phyloP scores from a whole-genome alignment of 83 land plant species.

The Isoetes engelmannii region DNA sequence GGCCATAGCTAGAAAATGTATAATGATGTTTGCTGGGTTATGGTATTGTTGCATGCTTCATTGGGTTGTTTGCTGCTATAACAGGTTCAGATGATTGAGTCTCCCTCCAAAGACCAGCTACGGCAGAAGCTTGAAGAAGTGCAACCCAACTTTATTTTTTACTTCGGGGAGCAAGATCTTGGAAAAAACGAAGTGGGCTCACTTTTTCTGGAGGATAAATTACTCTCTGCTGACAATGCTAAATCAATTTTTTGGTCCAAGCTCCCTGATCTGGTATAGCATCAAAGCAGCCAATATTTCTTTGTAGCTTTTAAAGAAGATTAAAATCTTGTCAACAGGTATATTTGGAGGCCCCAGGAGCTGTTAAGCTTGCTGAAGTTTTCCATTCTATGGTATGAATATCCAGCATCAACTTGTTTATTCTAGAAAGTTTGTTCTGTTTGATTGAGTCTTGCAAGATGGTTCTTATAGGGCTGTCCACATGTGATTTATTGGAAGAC shows the following conservation, averaged over 20 bases:
- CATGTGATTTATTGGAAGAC: conserved; percentile 32
- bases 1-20: background rate
- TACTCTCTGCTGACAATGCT: conserved; percentile 16
- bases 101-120: conserved; percentile 30
- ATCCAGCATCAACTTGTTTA: background rate
- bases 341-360: conserved; percentile 24
- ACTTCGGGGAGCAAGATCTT: conserved; percentile 17
- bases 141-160: conserved; percentile 29
- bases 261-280: conserved; percentile 27
- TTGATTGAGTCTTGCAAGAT: background rate
- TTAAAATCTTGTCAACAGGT: conserved; percentile 15
- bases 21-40: background rate
- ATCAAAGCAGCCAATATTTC: background rate
- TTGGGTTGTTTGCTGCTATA: background rate
- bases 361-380: conserved; percentile 33
- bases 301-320: background rate
- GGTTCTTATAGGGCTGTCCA: conserved; percentile 25
- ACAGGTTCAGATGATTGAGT: conserved; percentile 30
- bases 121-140: conserved; percentile 23
- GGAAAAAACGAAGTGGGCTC: conserved; percentile 34
- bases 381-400: conserved; percentile 25
- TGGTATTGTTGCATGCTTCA: background rate
- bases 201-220: conserved; percentile 27
- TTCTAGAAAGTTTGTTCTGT: background rate
- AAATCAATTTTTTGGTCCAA: conserved; percentile 23